Base-by-base conservation (phyloP, 768 basidiomycete species). In the Cyclocybe aegerita region DNA sequence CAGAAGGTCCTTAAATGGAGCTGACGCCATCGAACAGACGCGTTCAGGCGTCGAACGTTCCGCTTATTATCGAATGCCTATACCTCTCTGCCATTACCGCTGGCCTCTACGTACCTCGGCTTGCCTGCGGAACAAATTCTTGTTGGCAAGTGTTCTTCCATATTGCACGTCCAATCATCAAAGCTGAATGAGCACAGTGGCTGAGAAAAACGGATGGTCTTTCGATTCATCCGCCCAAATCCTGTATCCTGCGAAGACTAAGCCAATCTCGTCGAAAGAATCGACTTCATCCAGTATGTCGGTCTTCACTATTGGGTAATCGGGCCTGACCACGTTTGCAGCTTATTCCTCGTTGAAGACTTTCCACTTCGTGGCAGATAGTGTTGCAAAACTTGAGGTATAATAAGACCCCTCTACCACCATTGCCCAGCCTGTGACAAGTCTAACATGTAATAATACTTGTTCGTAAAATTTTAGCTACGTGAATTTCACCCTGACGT, bases 41-140 rank as follows among this genome's bases (percentile, higher is more conserved):
- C 72, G 7, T 89, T 88, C 67, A 81, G 85, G 39, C 60, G 60
- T 48, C 74, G 81, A 52, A 83, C 82, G 0, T 75, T 85, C 53
- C 57, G 59, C 1, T 70, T 89, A 7, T 58, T 89, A 15, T 76
- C 81, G 7, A 79, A 74, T 57, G 85, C 84, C n/a, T 89, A 87
- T 65, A 76, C 79, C 2, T 81, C 83, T 1, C 66, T 90, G 16
- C 77, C 81, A 9, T 52, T 83, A 9, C 48, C 74, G 2, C 70
- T 83, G 3, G 83, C 81, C 9, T 75, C 81, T 55, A 65, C 55
- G 23, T 88, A 87, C 60, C 71, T 89, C 37, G 82, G 83, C 16
- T 65, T 82, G 52, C 50, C 66, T 7, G 52, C 64, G 3, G 73
- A 75, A 15, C 63, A 72, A 37, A 63, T 77, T 10, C 56, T 79